Base-by-base conservation (phyloP, 345 rosid species). In the Citrus sp. region DNA sequence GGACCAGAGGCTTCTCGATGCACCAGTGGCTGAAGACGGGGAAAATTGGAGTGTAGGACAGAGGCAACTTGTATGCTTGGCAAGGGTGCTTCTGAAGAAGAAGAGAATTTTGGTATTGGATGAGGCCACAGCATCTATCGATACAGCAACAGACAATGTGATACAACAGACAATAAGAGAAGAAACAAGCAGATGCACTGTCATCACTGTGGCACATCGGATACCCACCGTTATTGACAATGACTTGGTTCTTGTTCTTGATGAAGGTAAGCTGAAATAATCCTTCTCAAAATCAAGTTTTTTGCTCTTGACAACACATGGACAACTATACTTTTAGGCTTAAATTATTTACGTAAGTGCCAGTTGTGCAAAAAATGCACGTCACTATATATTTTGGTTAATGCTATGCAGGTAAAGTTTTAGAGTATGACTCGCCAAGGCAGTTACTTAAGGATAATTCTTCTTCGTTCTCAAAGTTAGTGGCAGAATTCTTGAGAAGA, bases 1-100 rank as follows among this genome's bases (percentile, higher is more conserved):
- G 77, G 95, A 89, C 62, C 80, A 55, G 74, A 77, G 92, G 75
- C 87, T 86, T 73, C 89, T 90, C 7, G 92, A 92, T 74, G 92
- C 87, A 68, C 82, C 89, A 73, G 98, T 93, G 35, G 89, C 93
- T 0, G 94, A 93, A 85, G 95, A 93, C 67, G 98, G 98, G 71
- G 94, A 90, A 83, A 95, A 93, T 83, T 95, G 93, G 94, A 93
- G 98, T 63, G 90, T 93, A 38, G 98, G 98, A 64, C 98, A 95
- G 83, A 91, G 98, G 79, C 98, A 95, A 77, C 92, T 95, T 58
- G 86, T 91, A 68, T 93, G 98, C 83, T 88, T 95, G 24, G 93
- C 92, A 5, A 87, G 98, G 80, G 95, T 87, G 24, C 85, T 93
- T 14, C 83, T 94, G 56, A 90, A 92, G 84, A 88, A 85, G 81